These are phyloP conservation scores for Linderniella brevidens DNA, from an alignment of 257 asterid genomes.

Conservation along the genomic window DNA sequence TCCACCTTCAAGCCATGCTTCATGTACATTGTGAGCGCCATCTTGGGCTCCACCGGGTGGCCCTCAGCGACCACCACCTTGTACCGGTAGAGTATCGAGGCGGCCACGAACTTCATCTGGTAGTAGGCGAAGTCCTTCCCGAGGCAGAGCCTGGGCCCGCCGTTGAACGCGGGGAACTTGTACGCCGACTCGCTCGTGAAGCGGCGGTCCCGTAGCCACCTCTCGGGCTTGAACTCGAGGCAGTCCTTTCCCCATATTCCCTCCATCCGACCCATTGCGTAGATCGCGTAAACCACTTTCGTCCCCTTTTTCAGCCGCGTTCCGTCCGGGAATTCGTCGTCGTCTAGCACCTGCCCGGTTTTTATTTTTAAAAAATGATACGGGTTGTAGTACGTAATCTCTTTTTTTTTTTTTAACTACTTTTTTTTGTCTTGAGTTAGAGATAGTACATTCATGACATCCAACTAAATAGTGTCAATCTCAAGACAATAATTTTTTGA, in stretches of 20 bases:
- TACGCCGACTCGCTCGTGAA: conserved; percentile 85
- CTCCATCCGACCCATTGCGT: conserved; percentile 90
- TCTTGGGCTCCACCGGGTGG: conserved; percentile 56
- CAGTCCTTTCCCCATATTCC: conserved; percentile 83
- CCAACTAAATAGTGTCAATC: no score
- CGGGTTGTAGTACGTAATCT: no score
- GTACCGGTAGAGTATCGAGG: conserved; percentile 55
- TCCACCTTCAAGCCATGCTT: conserved; percentile 64
- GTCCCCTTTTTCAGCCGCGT: conserved; percentile 73
- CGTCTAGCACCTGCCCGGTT: conserved; percentile 42
- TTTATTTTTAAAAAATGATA: no score
- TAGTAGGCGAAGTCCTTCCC: conserved; percentile 93
- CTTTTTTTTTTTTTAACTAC: no score
- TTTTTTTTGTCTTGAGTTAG: no score
- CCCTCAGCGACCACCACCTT: conserved; percentile 31
- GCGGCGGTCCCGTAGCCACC: conserved; percentile 76
- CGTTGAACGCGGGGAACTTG: conserved; percentile 88
- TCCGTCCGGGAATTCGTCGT: conserved; percentile 83
- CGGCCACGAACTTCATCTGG: conserved; percentile 85
- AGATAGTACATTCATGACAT: no score
- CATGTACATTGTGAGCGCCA: conserved; percentile 90
- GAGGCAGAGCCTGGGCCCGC: conserved; percentile 86
- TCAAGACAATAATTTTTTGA: no score
- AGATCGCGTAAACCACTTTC: conserved; percentile 79
- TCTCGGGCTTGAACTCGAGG: conserved; percentile 66